Conservation (phyloP, 768 basidiomycete species). For the Boletus rubescentipes region DNA sequence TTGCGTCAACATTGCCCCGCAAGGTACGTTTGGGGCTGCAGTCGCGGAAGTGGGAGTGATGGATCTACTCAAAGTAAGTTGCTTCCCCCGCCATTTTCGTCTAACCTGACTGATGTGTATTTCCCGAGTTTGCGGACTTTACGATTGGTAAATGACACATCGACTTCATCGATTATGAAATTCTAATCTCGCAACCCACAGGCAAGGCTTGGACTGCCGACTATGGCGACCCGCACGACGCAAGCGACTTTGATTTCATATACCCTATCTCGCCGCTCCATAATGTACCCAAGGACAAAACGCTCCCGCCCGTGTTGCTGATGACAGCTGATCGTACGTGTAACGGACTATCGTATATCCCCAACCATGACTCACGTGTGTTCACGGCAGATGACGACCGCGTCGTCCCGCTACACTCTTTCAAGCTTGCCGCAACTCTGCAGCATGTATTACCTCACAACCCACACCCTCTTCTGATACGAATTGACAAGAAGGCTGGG, state of each 20-base stretch:
- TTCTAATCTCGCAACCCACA: constrained; percentile 23
- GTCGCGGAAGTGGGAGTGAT: constrained; percentile 82
- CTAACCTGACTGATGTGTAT: neutral
- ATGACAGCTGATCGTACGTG: constrained; percentile 79
- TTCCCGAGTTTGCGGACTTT: constrained; percentile 63
- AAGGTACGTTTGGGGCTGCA: constrained; percentile 73
- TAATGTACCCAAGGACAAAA: constrained; percentile 62
- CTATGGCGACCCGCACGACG: constrained; percentile 72
- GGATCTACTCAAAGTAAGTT: constrained; percentile 68
- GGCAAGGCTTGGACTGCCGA: constrained; percentile 78
- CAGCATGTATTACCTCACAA: constrained; percentile 67
- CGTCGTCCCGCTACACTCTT: constrained; percentile 84
- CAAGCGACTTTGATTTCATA: constrained; percentile 84
- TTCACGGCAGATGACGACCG: constrained; percentile 69
- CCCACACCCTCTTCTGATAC: constrained; percentile 68
- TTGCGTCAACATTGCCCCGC: constrained; percentile 77
- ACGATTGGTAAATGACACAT: constrained; percentile 56
- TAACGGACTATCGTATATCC: neutral
- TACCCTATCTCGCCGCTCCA: constrained; percentile 78
- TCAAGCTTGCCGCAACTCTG: constrained; percentile 78
- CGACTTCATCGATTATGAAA: neutral
- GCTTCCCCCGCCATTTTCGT: neutral
- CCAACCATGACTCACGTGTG: constrained; percentile 1
- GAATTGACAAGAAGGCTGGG: constrained; percentile 78
- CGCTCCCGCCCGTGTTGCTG: constrained; percentile 70